A percentile compares a stretch with the other conserved stretches of the same genome.
These are phyloP conservation scores for Irpex lacteus DNA, from an alignment of 1,284 basidiomycete species.

Conservation along the genomic window DNA sequence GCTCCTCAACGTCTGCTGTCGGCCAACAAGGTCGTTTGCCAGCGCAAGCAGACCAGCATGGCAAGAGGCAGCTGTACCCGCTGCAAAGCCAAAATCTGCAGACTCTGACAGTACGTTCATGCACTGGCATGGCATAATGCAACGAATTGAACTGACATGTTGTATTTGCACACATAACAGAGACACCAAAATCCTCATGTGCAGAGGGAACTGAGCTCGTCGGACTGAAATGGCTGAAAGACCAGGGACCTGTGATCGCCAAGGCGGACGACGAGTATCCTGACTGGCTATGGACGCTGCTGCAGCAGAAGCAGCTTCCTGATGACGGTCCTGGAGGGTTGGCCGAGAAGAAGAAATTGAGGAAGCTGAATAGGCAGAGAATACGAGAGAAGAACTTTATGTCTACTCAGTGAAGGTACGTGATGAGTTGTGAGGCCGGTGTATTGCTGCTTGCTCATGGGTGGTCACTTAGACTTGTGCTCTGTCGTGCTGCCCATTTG, in stretches of 20 bases:
- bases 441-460: neutral
- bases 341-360: slow-evolving; percentile 58
- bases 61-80: neutral
- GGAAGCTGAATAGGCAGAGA: slow-evolving; percentile 57
- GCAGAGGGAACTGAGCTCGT: slow-evolving; percentile 67
- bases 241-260: slow-evolving; percentile 78
- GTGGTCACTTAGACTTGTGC: too few relatives aligned
- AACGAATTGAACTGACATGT: neutral
- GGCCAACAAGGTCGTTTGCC: slow-evolving; percentile 2
- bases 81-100: neutral
- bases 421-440: neutral
- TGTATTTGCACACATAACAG: neutral
- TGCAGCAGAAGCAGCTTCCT: slow-evolving; percentile 53
- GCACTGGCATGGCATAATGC: neutral
- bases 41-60: neutral
- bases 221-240: slow-evolving; percentile 83
- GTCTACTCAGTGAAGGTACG: slow-evolving; percentile 54
- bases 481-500: neutral
- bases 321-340: slow-evolving; percentile 73
- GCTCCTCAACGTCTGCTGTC: slow-evolving; percentile 19
- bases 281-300: slow-evolving; percentile 83
- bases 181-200: slow-evolving; percentile 49
- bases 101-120: slow-evolving; percentile 3
- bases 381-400: slow-evolving; percentile 78
- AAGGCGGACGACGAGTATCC: slow-evolving; percentile 86